These are phyloP conservation scores for Drechslerella coelobrocha DNA, from an alignment of 2,329 filamentous ascomycete genomes.

Conservation along the genomic window DNA sequence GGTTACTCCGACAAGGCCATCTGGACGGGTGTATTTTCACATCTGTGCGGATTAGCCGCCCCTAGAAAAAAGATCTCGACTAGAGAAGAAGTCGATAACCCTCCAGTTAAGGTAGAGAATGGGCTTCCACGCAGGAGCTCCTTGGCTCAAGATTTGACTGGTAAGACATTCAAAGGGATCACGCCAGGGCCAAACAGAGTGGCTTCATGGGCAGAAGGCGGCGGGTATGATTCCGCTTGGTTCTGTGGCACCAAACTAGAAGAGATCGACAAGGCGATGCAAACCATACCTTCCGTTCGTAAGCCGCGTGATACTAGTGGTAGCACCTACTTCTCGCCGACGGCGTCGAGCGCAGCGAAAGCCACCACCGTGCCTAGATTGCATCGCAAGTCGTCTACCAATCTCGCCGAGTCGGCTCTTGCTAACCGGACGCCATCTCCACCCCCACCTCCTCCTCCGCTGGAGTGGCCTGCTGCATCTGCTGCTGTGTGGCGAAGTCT, in stretches of 20 bases:
- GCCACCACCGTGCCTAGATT: constrained; percentile 72
- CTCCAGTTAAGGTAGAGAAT: constrained; percentile 43
- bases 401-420: constrained; percentile 67
- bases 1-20: constrained; percentile 94
- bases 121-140: constrained; percentile 56
- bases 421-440: constrained; percentile 58
- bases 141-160: constrained; percentile 50
- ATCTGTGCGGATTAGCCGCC: constrained; percentile 80
- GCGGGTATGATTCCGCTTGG: constrained; percentile 72
- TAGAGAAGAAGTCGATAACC: background rate
- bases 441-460: constrained; percentile 51
- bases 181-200: background rate
- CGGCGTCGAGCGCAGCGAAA: constrained; percentile 84
- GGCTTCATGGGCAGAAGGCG: constrained; percentile 52
- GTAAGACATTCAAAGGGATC: constrained; percentile 19
- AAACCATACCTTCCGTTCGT: constrained; percentile 13
- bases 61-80: constrained; percentile 54
- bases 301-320: constrained; percentile 26
- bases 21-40: constrained; percentile 85
- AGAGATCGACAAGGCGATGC: constrained; percentile 62
- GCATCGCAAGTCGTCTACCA: constrained; percentile 62
- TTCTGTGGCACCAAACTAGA: constrained; percentile 68
- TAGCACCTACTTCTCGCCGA: constrained; percentile 77
- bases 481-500: constrained; percentile 49
- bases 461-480: constrained; percentile 48